A percentile compares a stretch with the other conserved stretches of the same genome.
phyloP scores from a whole-genome alignment of 345 rosid species.

The Atalantia buxifolia region DNA sequence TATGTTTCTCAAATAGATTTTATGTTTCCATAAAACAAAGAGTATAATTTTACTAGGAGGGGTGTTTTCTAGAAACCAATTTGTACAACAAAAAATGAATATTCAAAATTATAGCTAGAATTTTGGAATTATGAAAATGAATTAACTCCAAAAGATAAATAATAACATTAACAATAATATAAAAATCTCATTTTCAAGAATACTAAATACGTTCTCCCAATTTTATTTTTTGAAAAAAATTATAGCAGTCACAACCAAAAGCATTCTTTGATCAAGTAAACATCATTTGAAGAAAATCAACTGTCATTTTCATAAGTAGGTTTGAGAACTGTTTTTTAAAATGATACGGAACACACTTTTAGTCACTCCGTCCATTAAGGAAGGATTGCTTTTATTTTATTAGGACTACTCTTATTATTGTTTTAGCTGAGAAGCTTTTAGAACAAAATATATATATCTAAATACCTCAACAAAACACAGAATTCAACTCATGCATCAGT shows the following conservation, averaged over 20 bases:
- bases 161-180: too few relatives aligned
- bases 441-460: too few relatives aligned
- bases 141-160: too few relatives aligned
- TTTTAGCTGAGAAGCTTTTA: too few relatives aligned
- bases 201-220: not conserved
- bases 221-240: too few relatives aligned
- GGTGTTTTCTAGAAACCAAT: not conserved
- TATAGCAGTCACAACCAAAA: not conserved
- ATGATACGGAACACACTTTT: not conserved
- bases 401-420: not conserved
- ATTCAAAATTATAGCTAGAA: not conserved
- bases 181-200: not conserved
- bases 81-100: not conserved
- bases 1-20: not conserved
- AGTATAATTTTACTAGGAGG: not conserved
- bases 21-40: too few relatives aligned
- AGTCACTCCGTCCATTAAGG: not conserved
- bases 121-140: not conserved
- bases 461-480: too few relatives aligned
- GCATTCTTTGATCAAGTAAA: not conserved
- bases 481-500: not conserved
- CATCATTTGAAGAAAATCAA: not conserved
- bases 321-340: not conserved
- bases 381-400: not conserved
- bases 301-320: not conserved